A percentile compares a stretch with the other conserved stretches of the same genome.
phyloP scores from a whole-genome alignment of 2,329 filamentous ascomycete genomes.

The Allantophomopsis lycopodina region DNA sequence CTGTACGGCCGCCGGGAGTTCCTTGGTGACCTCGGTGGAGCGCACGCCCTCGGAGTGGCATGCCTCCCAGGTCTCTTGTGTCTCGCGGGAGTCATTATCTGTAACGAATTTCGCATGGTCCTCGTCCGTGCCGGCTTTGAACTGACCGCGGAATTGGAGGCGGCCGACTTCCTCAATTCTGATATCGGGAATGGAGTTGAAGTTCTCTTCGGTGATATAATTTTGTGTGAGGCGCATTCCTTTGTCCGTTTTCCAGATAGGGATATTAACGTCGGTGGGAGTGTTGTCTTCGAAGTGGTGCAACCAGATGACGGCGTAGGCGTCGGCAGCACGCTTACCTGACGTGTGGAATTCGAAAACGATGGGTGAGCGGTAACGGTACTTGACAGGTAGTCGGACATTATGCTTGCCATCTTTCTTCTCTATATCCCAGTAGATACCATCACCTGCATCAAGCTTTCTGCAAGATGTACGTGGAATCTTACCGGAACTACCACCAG shows the following conservation, averaged over 20 bases:
- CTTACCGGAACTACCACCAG: conserved; percentile 68
- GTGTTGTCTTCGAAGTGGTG: conserved; percentile 74
- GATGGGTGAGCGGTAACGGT: conserved; percentile 78
- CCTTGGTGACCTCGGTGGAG: conserved; percentile 51
- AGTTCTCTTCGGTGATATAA: conserved; percentile 75
- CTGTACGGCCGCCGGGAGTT: conserved; percentile 60
- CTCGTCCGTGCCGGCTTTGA: conserved; percentile 82
- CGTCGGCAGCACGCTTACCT: conserved; percentile 55
- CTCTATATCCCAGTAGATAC: conserved; percentile 43
- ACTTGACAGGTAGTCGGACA: conserved; percentile 72
- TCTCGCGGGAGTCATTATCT: conserved; percentile 83
- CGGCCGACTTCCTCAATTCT: conserved; percentile 70
- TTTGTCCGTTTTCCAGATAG: conserved; percentile 75
- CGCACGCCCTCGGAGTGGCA: conserved; percentile 82
- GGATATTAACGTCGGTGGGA: conserved; percentile 66
- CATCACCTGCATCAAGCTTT: conserved; percentile 41
- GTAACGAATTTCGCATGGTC: conserved; percentile 73
- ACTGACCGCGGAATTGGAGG: conserved; percentile 64
- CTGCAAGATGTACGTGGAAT: conserved; percentile 51
- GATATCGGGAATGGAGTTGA: conserved; percentile 54
- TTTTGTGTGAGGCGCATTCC: conserved; percentile 73
- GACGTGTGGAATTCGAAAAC: conserved; percentile 73
- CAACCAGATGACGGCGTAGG: conserved; percentile 76
- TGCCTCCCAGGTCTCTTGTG: conserved; percentile 88
- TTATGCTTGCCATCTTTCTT: conserved; percentile 30